phyloP scores from a whole-genome alignment of 2,329 filamentous ascomycete species.

The Penicillium sp. region DNA sequence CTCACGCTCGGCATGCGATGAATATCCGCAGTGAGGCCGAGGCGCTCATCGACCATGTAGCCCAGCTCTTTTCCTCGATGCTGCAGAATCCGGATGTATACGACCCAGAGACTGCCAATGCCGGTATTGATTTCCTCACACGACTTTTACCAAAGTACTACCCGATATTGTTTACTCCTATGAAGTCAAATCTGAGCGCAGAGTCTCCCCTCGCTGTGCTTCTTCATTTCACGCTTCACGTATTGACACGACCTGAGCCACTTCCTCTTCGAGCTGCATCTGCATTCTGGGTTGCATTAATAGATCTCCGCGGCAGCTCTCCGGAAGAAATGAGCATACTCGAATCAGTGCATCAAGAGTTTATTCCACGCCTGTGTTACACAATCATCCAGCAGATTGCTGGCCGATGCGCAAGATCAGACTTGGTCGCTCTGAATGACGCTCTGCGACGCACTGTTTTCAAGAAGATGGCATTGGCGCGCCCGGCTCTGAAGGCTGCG shows the following conservation, averaged over 20 bases:
- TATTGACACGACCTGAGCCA: slow-evolving; percentile 44
- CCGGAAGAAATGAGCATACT: slow-evolving; percentile 24
- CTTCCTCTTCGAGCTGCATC: slow-evolving; percentile 49
- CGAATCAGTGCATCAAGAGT: slow-evolving; percentile 37
- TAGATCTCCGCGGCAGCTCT: slow-evolving; percentile 34
- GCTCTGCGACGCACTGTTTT: slow-evolving; percentile 44
- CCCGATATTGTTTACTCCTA: slow-evolving; percentile 39
- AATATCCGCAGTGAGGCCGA: slow-evolving; percentile 36
- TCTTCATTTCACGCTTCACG: slow-evolving; percentile 43
- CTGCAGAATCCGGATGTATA: slow-evolving; percentile 36
- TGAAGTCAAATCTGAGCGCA: slow-evolving; percentile 13
- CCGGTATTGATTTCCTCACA: slow-evolving; percentile 47
- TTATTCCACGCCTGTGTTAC: slow-evolving; percentile 39
- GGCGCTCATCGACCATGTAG: slow-evolving; percentile 41
- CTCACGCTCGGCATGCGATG: slow-evolving; percentile 39
- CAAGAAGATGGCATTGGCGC: slow-evolving; percentile 43
- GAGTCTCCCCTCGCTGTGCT: slow-evolving; percentile 35
- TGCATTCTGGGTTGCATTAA: slow-evolving; percentile 44
- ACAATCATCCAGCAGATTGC: slow-evolving; percentile 44
- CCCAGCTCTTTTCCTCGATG: slow-evolving; percentile 41
- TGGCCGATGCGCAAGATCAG: slow-evolving; percentile 47
- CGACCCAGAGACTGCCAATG: slow-evolving; percentile 46
- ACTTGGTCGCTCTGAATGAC: slow-evolving; percentile 44
- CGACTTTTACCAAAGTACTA: slow-evolving; percentile 46
- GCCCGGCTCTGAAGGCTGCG: slow-evolving; percentile 38